phyloP scores from a whole-genome alignment of 2,329 filamentous ascomycete species.

The Colletotrichum sp. region DNA sequence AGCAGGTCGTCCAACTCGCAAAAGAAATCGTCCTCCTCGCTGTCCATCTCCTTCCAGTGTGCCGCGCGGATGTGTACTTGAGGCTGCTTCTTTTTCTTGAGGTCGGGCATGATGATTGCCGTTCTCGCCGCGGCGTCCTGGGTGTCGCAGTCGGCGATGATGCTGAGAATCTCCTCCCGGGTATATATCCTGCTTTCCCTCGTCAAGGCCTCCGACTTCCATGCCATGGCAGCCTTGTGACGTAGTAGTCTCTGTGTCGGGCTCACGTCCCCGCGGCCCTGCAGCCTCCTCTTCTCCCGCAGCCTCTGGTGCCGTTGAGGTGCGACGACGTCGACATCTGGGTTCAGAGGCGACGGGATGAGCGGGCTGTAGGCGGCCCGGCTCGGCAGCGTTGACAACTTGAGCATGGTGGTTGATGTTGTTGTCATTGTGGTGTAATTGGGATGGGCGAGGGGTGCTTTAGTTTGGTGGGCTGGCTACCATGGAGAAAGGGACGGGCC shows the following conservation, averaged over 20 bases:
- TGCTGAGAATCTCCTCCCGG: conserved; percentile 16
- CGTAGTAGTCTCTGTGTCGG: conserved; percentile 46
- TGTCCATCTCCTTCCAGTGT: conserved; percentile 21
- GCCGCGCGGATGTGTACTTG: conserved; percentile 13
- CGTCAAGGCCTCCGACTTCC: conserved; percentile 32
- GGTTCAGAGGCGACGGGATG: conserved; percentile 34
- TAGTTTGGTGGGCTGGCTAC: background rate
- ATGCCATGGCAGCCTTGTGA: conserved; percentile 46
- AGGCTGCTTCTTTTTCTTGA: conserved; percentile 3
- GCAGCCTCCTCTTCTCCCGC: conserved; percentile 19
- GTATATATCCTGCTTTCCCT: conserved; percentile 16
- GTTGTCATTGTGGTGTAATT: background rate
- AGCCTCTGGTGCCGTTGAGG: conserved; percentile 20
- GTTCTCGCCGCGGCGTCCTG: conserved; percentile 12
- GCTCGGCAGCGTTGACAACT: conserved; percentile 15
- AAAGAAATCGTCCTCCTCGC: conserved; percentile 20
- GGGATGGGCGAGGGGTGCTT: background rate
- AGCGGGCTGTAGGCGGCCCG: conserved; percentile 26
- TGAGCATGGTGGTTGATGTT: background rate
- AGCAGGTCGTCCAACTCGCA: conserved; percentile 11
- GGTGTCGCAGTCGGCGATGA: conserved; percentile 16
- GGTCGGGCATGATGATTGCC: background rate
- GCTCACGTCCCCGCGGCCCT: conserved; percentile 32
- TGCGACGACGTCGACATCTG: conserved; percentile 15
- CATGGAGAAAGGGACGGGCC: background rate